A percentile compares a stretch with the other conserved stretches of the same genome.
Evolutionary conservation across 2,329 filamentous ascomycete species (phyloP).

Genomic region (Dichotomopilus funicola): DNA sequence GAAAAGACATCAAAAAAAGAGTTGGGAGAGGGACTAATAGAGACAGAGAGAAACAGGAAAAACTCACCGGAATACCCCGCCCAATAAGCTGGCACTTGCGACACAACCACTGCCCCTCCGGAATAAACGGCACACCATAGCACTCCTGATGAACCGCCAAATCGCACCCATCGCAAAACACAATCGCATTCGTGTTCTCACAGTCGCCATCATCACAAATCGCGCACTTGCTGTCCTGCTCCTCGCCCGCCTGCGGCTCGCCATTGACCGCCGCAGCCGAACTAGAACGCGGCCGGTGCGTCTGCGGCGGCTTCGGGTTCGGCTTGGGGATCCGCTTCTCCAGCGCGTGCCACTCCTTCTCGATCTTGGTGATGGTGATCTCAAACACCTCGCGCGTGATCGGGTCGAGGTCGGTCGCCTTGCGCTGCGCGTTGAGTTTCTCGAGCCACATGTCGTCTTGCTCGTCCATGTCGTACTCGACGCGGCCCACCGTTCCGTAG

Average conservation of each 20-base stretch:
- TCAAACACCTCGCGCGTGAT: constrained; percentile 95
- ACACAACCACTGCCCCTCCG: constrained; percentile 97
- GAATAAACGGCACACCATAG: constrained; percentile 97
- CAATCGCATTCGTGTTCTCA: constrained; percentile 97
- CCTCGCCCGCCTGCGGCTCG: constrained; percentile 79
- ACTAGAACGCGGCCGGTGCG: constrained; percentile 84
- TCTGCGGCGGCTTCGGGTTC: constrained; percentile 92
- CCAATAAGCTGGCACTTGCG: constrained; percentile 94
- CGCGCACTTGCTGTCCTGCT: constrained; percentile 94
- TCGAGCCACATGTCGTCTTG: constrained; percentile 97
- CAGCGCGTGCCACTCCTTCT: constrained; percentile 95
- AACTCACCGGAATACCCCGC: constrained; percentile 71
- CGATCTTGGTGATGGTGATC: constrained; percentile 96
- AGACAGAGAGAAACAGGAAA: constrained; percentile 8
- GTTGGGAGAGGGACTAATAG: background rate
- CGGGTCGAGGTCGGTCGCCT: constrained; percentile 64
- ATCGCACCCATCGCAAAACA: constrained; percentile 97
- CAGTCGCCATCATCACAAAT: constrained; percentile 99
- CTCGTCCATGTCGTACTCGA: constrained; percentile 99
- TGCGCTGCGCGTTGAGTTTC: constrained; percentile 70
- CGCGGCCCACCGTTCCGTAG: constrained; percentile 61
- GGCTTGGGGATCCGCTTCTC: constrained; percentile 97
- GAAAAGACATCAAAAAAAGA: constrained; percentile 8
- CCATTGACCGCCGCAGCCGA: constrained; percentile 94
- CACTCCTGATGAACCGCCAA: constrained; percentile 97